Evolutionary conservation across 2,329 filamentous ascomycete genomes (phyloP).

Genomic region (Pseudogymnoascus sp.): DNA sequence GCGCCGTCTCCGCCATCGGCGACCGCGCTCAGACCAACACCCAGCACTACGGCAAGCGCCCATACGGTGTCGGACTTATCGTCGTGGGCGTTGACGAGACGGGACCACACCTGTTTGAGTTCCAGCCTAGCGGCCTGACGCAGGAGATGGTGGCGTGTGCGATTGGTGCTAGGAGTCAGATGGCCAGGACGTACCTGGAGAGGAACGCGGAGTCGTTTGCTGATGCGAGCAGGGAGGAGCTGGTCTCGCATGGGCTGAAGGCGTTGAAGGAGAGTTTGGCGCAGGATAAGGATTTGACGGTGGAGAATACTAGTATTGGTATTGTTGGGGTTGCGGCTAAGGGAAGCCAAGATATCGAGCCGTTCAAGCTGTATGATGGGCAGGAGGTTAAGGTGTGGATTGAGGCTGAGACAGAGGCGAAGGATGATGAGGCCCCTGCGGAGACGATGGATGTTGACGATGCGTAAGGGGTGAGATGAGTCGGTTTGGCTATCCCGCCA

Average conservation of each 20-base stretch:
- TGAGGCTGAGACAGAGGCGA: slow-evolving; percentile 58
- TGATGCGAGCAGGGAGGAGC: slow-evolving; percentile 67
- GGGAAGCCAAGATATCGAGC: slow-evolving; percentile 54
- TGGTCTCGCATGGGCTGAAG: slow-evolving; percentile 82
- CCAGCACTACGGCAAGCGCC: slow-evolving; percentile 91
- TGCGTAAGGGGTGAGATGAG: slow-evolving; percentile 10
- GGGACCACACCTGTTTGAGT: slow-evolving; percentile 94
- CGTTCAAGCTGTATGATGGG: slow-evolving; percentile 86
- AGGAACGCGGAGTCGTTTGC: slow-evolving; percentile 79
- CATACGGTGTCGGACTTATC: slow-evolving; percentile 89
- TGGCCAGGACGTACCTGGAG: slow-evolving; percentile 96
- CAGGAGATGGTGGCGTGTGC: slow-evolving; percentile 96
- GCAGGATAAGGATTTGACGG: slow-evolving; percentile 94
- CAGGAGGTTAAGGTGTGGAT: slow-evolving; percentile 80
- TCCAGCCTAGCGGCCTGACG: slow-evolving; percentile 91
- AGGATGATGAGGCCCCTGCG: slow-evolving; percentile 38
- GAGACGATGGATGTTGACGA: slow-evolving; percentile 41
- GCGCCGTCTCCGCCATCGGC: slow-evolving; percentile 84
- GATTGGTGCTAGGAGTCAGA: slow-evolving; percentile 92
- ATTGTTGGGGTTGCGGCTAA: slow-evolving; percentile 59
- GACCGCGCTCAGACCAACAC: slow-evolving; percentile 97
- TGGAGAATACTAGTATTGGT: slow-evolving; percentile 92
- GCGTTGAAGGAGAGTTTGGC: slow-evolving; percentile 92
- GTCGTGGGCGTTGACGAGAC: slow-evolving; percentile 90
- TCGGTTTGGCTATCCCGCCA: background rate